Conservation (phyloP, 768 basidiomycete species). For the Tulasnella sp. region DNA sequence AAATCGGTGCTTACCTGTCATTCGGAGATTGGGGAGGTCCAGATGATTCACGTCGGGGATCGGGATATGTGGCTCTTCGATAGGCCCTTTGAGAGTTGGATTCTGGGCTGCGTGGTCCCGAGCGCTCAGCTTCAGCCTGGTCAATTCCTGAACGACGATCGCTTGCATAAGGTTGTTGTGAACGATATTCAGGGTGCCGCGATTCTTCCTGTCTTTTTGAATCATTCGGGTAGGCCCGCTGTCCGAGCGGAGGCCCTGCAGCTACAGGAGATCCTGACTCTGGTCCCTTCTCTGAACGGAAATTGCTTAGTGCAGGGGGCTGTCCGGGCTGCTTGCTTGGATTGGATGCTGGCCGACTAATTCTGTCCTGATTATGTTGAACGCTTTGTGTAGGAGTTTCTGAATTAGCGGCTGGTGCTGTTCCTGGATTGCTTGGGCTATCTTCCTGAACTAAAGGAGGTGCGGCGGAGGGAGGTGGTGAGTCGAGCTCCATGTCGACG, state of each 20-base stretch:
- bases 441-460: background rate
- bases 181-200: background rate
- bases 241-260: background rate
- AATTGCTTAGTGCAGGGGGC: background rate
- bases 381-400: background rate
- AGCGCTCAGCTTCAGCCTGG: background rate
- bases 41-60: background rate
- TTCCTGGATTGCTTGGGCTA: background rate
- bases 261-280: background rate
- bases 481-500: background rate
- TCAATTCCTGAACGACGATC: background rate
- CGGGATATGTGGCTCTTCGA: background rate
- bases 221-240: background rate
- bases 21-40: background rate
- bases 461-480: background rate
- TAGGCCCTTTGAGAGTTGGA: background rate
- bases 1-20: background rate
- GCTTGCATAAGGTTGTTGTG: background rate
- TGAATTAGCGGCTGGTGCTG: background rate
- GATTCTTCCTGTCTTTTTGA: background rate
- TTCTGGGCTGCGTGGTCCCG: background rate
- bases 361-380: background rate
- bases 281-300: background rate
- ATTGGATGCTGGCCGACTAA: background rate
- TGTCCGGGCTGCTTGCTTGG: background rate